phyloP scores from a whole-genome alignment of 768 basidiomycete species.

The Neoboletus brunneissimus region DNA sequence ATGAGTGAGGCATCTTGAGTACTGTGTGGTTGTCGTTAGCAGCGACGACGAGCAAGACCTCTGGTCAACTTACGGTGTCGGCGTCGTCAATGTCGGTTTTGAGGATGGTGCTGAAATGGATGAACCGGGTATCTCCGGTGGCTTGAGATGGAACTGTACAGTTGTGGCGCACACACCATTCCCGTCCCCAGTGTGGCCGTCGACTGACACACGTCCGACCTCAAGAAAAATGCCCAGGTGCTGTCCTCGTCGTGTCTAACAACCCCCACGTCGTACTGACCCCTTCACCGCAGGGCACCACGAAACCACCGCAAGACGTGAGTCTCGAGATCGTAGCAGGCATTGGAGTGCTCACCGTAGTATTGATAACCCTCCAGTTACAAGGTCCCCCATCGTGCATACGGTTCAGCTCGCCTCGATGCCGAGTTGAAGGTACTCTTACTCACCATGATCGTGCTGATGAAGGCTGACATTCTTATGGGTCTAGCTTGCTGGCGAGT shows the following conservation, averaged over 20 bases:
- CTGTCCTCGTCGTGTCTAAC: constrained; percentile 26
- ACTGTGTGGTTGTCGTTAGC: constrained; percentile 31
- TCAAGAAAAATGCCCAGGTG: constrained; percentile 88
- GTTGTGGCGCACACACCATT: constrained; percentile 46
- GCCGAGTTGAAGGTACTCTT: constrained; percentile 89
- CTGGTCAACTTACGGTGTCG: constrained; percentile 41
- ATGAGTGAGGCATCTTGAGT: constrained; percentile 98
- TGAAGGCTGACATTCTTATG: constrained; percentile 1
- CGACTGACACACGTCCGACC: constrained; percentile 35
- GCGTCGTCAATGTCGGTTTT: constrained; percentile 50
- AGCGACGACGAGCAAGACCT: constrained; percentile 16
- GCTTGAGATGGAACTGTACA: constrained; percentile 62
- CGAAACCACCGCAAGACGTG: constrained; percentile 94
- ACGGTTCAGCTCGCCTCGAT: constrained; percentile 97
- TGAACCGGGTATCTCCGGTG: constrained; percentile 59
- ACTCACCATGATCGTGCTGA: background rate
- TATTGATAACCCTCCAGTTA: constrained; percentile 68
- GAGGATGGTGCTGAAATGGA: constrained; percentile 33
- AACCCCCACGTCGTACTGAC: constrained; percentile 25
- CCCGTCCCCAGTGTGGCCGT: constrained; percentile 39
- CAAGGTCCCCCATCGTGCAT: constrained; percentile 98
- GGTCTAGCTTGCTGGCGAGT: constrained; percentile 93
- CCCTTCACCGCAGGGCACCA: constrained; percentile 61
- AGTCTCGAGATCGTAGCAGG: constrained; percentile 78
- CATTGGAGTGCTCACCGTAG: constrained; percentile 58